Evolutionary conservation across 192 early-diverging fungal species (phyloP), one percentile per base, ranked within the genome.

Genomic region (Backusella mclennaniae): DNA sequence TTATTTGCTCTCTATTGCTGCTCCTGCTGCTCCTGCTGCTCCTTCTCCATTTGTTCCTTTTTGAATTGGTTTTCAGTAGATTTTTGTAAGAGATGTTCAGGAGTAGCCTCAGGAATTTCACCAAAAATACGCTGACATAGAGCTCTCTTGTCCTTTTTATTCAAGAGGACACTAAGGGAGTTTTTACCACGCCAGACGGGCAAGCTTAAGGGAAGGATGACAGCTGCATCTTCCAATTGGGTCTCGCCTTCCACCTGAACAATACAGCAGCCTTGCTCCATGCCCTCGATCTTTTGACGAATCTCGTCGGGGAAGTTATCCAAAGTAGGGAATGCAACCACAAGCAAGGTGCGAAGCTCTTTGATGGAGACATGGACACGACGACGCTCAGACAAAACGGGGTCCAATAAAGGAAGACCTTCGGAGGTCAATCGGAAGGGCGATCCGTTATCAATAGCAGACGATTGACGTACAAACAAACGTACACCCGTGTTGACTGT

Each of bases 401-500:
- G 84, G 53, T 82, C 78, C 38, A 95, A 78, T 84, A 90, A 85
- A 8, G 89, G 79, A 66, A 92, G 80, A 59, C 92, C 92, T 76
- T 95, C 93, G 41, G 85, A 81, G 41, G 90, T 85, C 38, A 93
- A 84, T 35, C 93, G 85, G 87, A 89, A 93, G n/a, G 86, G 74
- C 74, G 90, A 94, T 19, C 77, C 76, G 26, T 68, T 79, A 41
- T 85, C 85, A 6, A 83, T 80, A 46, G 85, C 84, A 23, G 90
- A 84, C 53, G 87, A 87, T 85, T 93, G 91, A 74, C 94, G 91
- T 42, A 91, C 89, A 80, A 99, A 98, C 17, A 93, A 84, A 59
- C 89, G 87, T 70, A 99, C 94, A 33, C 98, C 98, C 0, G 96
- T 96, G 84, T 99, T 98, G 53, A 99, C 96, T 4, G 95, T 86